Evolutionary conservation across 495 filamentous ascomycete species (phyloP), one percentile per base, ranked within the genome.

Genomic region (Neurospora cerealis): DNA sequence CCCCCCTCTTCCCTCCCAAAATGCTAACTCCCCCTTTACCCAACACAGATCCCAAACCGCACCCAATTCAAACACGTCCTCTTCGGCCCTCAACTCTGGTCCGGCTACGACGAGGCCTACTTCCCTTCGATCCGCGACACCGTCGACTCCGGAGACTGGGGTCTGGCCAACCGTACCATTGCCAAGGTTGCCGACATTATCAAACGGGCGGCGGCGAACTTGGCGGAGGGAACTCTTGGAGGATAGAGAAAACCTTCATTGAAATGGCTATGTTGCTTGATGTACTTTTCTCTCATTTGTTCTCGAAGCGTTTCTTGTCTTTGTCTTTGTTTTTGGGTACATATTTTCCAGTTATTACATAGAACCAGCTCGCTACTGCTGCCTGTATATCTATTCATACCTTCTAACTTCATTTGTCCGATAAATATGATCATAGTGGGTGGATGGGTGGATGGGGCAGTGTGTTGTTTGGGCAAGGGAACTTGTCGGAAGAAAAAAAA

Each of bases 11-110:
- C 1, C n/a, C 9, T n/a, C 3, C 9, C 19, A 24, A 24, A 37
- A 28, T 77, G 72, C 79, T 71, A 4, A 24, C 48, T 1, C n/a
- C 24, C 48, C 21, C 10, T 10, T 7, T 10, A 9, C 19, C 19
- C 3, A 46, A 1, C 19, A 46, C 74, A 96, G 92, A 85, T 97
- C 37, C 94, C 93, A 39, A 93, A 93, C 78, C 89, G 96, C 74
- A 92, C 92, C 34, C 96, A 98, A 83, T 99, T 93, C 86, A 97
- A 96, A 80, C 96, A 99, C 83, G 88, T 97, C 77, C 76, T 99
- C 70, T 96, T 93, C 77, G 94, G 90, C 0, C 96, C 96, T 17
- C 88, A 93, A 79, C 82, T 88, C 7, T 95, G 93, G 92, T 90
- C 89, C 13, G 90, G 90, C 70, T 89, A 92, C 80, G 90, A 93